These are phyloP conservation scores for Aspergillus kassunensis DNA, from an alignment of 495 filamentous ascomycete genomes.

Conservation along the genomic window DNA sequence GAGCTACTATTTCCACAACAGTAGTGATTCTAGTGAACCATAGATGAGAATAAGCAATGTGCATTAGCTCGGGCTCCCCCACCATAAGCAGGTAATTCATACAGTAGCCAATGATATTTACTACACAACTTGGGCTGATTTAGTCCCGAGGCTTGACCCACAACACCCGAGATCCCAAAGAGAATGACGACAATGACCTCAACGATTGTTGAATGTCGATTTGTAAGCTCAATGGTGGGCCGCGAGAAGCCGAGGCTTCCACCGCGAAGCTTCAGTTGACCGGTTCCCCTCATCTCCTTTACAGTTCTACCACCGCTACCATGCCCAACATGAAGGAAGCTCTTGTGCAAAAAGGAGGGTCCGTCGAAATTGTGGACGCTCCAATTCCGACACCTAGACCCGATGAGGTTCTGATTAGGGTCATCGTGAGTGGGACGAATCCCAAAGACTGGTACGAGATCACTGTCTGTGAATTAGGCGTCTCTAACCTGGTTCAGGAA, in stretches of 20 bases:
- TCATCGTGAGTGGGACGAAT: slow-evolving; percentile 66
- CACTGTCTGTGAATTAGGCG: too few species aligned
- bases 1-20: not conserved
- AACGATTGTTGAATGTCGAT: not conserved
- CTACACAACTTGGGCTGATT: not conserved
- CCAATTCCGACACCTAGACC: slow-evolving; percentile 54
- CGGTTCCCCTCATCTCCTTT: too few species aligned
- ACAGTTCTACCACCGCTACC: not conserved
- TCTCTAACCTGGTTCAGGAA: too few species aligned
- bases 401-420: slow-evolving; percentile 66
- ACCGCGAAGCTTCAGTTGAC: not conserved
- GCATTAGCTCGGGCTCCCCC: not conserved
- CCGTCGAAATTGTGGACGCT: slow-evolving; percentile 13
- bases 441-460: slow-evolving; percentile 70
- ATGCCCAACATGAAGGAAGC: slow-evolving; percentile 17
- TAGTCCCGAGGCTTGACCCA: not conserved
- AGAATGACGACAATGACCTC: not conserved
- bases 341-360: slow-evolving; percentile 13
- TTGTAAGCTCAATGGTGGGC: not conserved
- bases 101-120: not conserved
- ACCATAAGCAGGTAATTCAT: slow-evolving; percentile 1
- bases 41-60: not conserved
- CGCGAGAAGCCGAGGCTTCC: not conserved
- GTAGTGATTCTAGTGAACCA: not conserved
- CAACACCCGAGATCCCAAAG: not conserved